Base-by-base conservation (phyloP, 2,329 filamentous ascomycete genomes). In the Ophiostoma sp. region DNA sequence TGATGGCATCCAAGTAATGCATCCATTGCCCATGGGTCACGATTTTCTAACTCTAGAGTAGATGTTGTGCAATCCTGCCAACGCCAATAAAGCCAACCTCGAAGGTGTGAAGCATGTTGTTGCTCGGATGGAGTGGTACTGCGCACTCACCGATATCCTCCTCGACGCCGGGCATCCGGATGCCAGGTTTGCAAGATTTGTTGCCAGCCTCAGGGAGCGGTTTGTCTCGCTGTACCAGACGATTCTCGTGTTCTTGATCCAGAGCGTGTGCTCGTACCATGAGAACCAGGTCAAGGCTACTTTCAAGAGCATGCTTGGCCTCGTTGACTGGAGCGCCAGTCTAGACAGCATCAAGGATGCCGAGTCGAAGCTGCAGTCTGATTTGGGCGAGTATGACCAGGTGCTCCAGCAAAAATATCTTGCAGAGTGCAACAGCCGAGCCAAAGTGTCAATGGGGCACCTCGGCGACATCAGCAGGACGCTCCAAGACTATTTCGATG, bases 111-210 rank as follows among this genome's bases (percentile, higher is more conserved):
- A 70, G 1, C 76, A 82, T 67, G 76, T 82, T 54, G 35, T 79
- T n/a, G 75, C 74, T 2, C 76, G 77, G 64, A 81, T 81, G 76
- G 74, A 79, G 1, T 81, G 77, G 79, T 81, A 81, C 72, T 79
- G 76, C 73, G 73, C 75, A 27, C 72, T 81, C 23, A 75, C 75
- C 3, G 68, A 66, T 17, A 74, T 76, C 3, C 73, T 80, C 2
- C 73, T 79, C 6, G 71, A 76, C 1, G 11, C 52, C 23, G 52
- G 11, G n/a, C 4, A 57, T 17, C 27, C 52, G 4, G 23, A 27
- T 4, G n/a, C 10, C 8, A 13, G 10, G 1, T 57, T 57, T 27
- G 8, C 52, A 11, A 3, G 17, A 57, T 17, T 15, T 13, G 23
- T 57, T 57, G 23, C 10, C 52, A 57, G 52, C 13, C 52, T 57